A percentile compares a stretch with the other conserved stretches of the same genome.
Conservation (phyloP, 768 basidiomycete species). For the Naganishia randhawae region DNA sequence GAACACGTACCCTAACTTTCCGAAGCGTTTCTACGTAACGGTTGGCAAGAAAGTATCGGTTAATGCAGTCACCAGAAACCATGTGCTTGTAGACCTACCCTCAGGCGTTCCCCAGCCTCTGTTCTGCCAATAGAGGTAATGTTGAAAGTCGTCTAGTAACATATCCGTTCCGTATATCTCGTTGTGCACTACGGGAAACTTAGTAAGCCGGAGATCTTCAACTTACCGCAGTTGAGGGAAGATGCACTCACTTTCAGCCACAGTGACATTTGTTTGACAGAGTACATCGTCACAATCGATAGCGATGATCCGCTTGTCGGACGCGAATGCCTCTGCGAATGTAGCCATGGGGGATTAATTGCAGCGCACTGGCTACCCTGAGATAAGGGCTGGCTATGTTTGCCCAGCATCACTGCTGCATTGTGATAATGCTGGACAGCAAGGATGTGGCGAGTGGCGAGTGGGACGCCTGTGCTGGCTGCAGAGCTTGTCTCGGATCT, state of each 20-base stretch:
- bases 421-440: too few relatives aligned
- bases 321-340: constrained; percentile 11
- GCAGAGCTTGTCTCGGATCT: too few relatives aligned
- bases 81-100: background rate
- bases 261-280: constrained; percentile 25
- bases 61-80: background rate
- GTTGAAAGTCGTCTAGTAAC: constrained; percentile 44
- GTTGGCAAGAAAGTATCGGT: background rate
- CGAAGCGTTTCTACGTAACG: constrained; percentile 15
- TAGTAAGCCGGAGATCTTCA: background rate
- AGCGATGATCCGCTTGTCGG: constrained; percentile 43
- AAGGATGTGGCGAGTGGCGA: too few relatives aligned
- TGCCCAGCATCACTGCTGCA: too few relatives aligned
- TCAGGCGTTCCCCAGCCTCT: constrained; percentile 45
- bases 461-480: too few relatives aligned
- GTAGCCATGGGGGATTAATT: background rate
- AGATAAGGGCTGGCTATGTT: too few relatives aligned
- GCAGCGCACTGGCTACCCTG: background rate
- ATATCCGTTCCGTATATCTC: constrained; percentile 37
- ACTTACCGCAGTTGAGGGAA: background rate
- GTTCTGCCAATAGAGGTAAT: constrained; percentile 50
- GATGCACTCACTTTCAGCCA: constrained; percentile 24
- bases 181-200: constrained; percentile 42
- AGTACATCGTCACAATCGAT: constrained; percentile 50
- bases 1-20: constrained; percentile 19